Evolutionary conservation across 306 rosid genomes (phyloP), one percentile per base, ranked within the genome.

Genomic region (Bauhinia variegata): DNA sequence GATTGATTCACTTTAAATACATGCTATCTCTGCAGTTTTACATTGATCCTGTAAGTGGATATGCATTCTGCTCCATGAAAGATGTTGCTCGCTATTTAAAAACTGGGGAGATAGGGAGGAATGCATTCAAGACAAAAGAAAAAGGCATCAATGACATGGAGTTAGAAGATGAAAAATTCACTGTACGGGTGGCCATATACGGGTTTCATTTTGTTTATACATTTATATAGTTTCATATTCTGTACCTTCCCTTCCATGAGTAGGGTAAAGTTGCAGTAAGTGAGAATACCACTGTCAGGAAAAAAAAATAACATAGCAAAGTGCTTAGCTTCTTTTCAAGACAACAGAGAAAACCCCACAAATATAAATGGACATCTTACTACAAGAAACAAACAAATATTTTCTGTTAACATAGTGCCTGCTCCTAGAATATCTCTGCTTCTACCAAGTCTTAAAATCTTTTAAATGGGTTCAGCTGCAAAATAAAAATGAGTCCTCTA

Each of bases 1-100:
- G 69, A 67, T 47, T 68, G 28, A 58, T 15, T 6, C 30, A 46
- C 54, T 37, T 43, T 54, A 37, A 57, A 43, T 59, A 6, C 44
- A 4, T 55, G 65, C 58, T 58, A n/a, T 74, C 19, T 65, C 32
- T 70, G 79, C 87, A 89, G 93, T 77, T 43, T 48, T 86, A 89
- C 78, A 86, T 66, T 60, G 89, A 85, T 79, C 96, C 96, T 70
- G 54, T 70, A 44, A 84, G 78, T 78, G 86, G 87, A 11, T 80
- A 70, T 63, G 70, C 62, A 17, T 82, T 86, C 72, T 81, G 84
- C 64, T 84, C 96, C 5, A 41, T 79, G 64, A 81, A 74, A 80
- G 93, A 80, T 10, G 88, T 60, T 52, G 71, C 31, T 46, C 82
- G 70, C 49, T 80, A 86, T 79, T 79, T 84, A 63, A 74, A 73